Evolutionary conservation across 805 yeast species (phyloP), one percentile per base, ranked within the genome.

Genomic region (Kodamaea nitidulidarum): DNA sequence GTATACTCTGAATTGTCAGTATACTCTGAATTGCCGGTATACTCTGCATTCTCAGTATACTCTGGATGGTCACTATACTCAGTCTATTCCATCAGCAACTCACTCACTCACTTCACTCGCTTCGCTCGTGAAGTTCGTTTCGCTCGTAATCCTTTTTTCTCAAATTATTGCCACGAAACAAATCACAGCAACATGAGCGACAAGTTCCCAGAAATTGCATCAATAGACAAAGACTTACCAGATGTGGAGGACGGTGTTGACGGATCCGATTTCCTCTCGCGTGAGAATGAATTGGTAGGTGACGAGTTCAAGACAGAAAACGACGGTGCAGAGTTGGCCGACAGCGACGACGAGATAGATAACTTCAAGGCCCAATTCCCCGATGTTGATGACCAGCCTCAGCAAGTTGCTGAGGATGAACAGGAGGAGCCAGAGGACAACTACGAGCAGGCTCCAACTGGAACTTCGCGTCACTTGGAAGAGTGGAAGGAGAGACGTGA

Each of bases 401-500:
- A 8, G 51, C 44, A 47, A 21, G 54, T 40, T 3, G 51, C 36
- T 42, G 45, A 39, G 12, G 51, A 38, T 16, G 56, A 47, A 7
- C 55, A 55, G 1, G 64, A 56, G 1, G 70, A 61, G n/a, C 73
- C 65, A 5, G 75, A 70, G 2, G 25, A 21, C 9, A 15, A 8
- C 25, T 12, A 31, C 35, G 31, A 26, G 22, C 49, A 35, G 69
- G 71, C 43, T 75, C 88, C 24, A 76, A 72, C 50, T 26, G 40
- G 40, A 22, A 8, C 31, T 15, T 32, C 37, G 21, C 41, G 41
- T 37, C 67, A 60, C 22, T 54, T 67, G 48, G 55, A 50, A 31
- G 86, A 82, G 56, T 91, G 98, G 98, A 80, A 76, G 56, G 81
- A 79, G 52, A 81, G 88, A 52, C 77, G 88, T 54, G 84, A 79